Percentiles rank a stretch among this genome's conserved stretches.
Evolutionary conservation across 306 rosid genomes (phyloP).

Genomic region (Glycyrrhiza uralensis): DNA sequence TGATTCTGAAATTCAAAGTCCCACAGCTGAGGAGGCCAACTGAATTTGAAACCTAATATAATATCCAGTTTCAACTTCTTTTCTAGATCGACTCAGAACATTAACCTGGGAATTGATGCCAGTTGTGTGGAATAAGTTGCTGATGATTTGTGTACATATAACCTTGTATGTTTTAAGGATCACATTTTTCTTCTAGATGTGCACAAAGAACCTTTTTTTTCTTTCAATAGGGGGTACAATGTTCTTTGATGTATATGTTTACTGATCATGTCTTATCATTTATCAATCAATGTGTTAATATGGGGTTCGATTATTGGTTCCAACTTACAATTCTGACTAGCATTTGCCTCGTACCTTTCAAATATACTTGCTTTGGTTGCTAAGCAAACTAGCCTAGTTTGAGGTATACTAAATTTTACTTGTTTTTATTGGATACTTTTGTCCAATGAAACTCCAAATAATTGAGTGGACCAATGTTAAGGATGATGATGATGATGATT

Average conservation of each 20-base stretch:
- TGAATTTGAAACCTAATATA: conserved; percentile 10
- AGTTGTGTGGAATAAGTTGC: background rate
- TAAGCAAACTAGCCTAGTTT: background rate
- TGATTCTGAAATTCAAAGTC: conserved; percentile 37
- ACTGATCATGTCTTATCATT: background rate
- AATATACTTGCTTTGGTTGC: background rate
- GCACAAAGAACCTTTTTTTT: background rate
- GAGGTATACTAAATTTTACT: background rate
- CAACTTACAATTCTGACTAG: background rate
- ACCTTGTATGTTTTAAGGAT: too few relatives aligned
- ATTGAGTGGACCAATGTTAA: too few relatives aligned
- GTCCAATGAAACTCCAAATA: background rate
- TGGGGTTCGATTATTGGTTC: background rate
- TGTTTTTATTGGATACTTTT: background rate
- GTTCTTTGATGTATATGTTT: background rate
- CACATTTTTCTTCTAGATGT: too few relatives aligned
- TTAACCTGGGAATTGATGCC: background rate
- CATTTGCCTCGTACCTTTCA: background rate
- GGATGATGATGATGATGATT: too few relatives aligned
- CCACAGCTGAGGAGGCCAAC: conserved; percentile 24
- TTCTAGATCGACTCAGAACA: background rate
- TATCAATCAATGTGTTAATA: background rate
- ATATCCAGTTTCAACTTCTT: background rate
- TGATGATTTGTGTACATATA: too few relatives aligned
- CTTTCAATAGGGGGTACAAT: background rate